These are phyloP conservation scores for Cladosporium austrohemisphaericum DNA, from an alignment of 2,329 filamentous ascomycete genomes.

Conservation along the genomic window DNA sequence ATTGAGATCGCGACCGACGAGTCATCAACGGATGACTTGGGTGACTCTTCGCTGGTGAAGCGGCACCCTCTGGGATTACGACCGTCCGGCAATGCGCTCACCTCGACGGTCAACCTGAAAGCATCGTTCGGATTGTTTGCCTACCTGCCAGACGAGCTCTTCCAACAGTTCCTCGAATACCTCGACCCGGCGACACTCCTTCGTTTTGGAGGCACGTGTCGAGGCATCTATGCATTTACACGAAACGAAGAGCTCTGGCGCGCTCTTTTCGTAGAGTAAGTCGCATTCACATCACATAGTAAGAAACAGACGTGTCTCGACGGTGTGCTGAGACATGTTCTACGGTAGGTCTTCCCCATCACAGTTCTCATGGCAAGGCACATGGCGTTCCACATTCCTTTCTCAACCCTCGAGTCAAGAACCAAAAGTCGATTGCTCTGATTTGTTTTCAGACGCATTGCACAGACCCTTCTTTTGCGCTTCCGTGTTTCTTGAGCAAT, in stretches of 20 bases:
- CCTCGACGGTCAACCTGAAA: constrained; percentile 63
- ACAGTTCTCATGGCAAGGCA: constrained; percentile 67
- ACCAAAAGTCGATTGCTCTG: constrained; percentile 64
- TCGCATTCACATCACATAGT: constrained; percentile 30
- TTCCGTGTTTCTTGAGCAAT: constrained; percentile 65
- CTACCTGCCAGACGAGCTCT: constrained; percentile 72
- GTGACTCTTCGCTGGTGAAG: constrained; percentile 54
- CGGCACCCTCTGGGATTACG: constrained; percentile 80
- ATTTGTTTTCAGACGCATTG: constrained; percentile 84
- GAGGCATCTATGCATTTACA: constrained; percentile 80
- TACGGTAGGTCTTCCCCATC: constrained; percentile 41
- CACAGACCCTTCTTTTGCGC: constrained; percentile 89
- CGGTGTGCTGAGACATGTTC: constrained; percentile 24
- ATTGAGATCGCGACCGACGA: constrained; percentile 19
- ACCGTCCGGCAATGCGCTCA: constrained; percentile 79
- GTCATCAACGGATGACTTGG: constrained; percentile 14
- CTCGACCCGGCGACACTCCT: constrained; percentile 63
- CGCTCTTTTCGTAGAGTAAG: constrained; percentile 77
- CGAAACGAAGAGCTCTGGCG: constrained; percentile 88
- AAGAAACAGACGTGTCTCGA: constrained; percentile 20
- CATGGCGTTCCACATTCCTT: constrained; percentile 79
- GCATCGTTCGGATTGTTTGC: constrained; percentile 62
- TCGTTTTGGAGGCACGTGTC: constrained; percentile 71
- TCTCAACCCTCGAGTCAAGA: constrained; percentile 52
- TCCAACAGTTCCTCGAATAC: constrained; percentile 70